Base-by-base conservation (phyloP, 805 yeast species). In the Myxozyma vanderwaltii region DNA sequence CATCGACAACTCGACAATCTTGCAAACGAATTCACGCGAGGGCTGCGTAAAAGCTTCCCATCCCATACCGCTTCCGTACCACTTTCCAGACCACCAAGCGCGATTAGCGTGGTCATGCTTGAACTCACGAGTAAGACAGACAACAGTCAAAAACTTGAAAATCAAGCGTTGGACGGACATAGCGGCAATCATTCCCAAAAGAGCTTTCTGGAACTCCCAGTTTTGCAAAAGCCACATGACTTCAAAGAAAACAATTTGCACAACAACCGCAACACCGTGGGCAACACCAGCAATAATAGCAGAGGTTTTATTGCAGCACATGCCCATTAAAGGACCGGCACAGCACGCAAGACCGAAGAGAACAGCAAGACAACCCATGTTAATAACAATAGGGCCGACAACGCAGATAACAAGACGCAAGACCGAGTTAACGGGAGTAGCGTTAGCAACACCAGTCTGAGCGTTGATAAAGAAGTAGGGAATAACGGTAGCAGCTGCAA, bases 81-180 rank as follows among this genome's bases (percentile, higher is more conserved):
- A 94, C 77, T 91, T 91, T 82, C 99, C 99, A 59, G 96, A 89
- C 99, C 99, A 94, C 95, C 96, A 94, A 29, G 99, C 98, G 69
- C 96, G 88, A 79, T 94, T 94, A 38, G 98, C 81, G 72, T 86
- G 89, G 77, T 92, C 97, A 70, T 88, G 89, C 85, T 90, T 90
- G 81, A 91, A 91, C 79, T 94, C 99, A 80, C 99, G 86, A 54
- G 97, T 89, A 72, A 95, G 80, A 75, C 86, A 78, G 67, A 84
- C 75, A 54, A 86, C 78, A 10, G 96, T 89, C 80, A 94, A 79
- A 69, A 86, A 73, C 80, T 91, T 91, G 83, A 92, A 88, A 67
- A 94, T 74, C 54, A 88, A 76, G 78, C 97, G 86, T 81, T 95
- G 96, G 70, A 89, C 79, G 76, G 91, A 88, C 65, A 92, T 81